phyloP scores from a whole-genome alignment of 2,329 filamentous ascomycete species.

The Pseudogymnoascus sp. region DNA sequence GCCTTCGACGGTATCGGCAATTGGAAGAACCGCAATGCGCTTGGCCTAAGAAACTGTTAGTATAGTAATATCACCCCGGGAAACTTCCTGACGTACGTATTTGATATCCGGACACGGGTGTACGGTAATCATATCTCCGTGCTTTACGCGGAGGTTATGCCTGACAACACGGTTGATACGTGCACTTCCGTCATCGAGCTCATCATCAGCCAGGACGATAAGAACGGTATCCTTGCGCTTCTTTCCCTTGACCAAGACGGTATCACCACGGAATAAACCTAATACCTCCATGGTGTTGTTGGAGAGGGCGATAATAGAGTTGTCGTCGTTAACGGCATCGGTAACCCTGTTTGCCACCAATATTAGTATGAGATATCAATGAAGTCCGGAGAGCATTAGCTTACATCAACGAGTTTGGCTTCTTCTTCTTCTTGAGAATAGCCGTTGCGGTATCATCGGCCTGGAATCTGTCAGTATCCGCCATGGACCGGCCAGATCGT shows the following conservation, averaged over 20 bases:
- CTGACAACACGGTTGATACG: constrained; percentile 98
- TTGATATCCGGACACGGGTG: constrained; percentile 99
- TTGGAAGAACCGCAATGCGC: constrained; percentile 95
- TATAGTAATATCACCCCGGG: neutral
- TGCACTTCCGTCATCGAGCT: constrained; percentile 93
- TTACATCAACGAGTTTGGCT: constrained; percentile 97
- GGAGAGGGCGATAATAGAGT: constrained; percentile 96
- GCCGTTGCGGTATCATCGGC: constrained; percentile 89
- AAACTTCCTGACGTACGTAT: constrained; percentile 63
- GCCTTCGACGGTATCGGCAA: constrained; percentile 96
- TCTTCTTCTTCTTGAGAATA: constrained; percentile 99
- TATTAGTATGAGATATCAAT: constrained; percentile 15
- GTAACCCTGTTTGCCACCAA: constrained; percentile 65
- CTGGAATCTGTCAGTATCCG: constrained; percentile 40
- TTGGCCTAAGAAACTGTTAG: constrained; percentile 62
- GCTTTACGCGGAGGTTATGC: constrained; percentile 97
- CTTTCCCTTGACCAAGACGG: constrained; percentile 96
- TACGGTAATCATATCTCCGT: constrained; percentile 94
- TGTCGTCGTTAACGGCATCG: constrained; percentile 98
- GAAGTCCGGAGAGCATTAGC: constrained; percentile 28
- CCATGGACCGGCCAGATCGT: constrained; percentile 21
- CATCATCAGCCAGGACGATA: constrained; percentile 94
- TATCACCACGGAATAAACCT: constrained; percentile 97
- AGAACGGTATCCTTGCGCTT: constrained; percentile 99
- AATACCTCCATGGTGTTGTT: constrained; percentile 99